Conservation (phyloP, 2,329 filamentous ascomycete species). For the Fusarium sp. region DNA sequence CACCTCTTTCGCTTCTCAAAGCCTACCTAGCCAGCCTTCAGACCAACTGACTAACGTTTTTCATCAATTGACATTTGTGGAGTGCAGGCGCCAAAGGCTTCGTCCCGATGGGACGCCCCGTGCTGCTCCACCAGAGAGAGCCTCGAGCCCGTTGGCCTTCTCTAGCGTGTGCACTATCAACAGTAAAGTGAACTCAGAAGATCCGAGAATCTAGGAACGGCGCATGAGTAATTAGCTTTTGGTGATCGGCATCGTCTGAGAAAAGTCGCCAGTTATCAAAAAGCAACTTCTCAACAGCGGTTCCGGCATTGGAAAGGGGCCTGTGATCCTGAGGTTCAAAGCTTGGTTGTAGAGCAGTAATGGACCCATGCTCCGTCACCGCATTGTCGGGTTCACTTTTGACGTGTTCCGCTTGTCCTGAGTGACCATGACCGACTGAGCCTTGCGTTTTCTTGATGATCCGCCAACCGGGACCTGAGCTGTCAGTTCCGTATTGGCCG, state of each 20-base stretch:
- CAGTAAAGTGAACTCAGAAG: constrained; percentile 14
- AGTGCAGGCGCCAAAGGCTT: constrained; percentile 40
- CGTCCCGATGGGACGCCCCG: constrained; percentile 43
- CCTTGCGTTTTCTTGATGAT: constrained; percentile 12
- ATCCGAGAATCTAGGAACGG: constrained; percentile 5
- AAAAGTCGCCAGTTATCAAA: background rate
- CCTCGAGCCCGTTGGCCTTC: constrained; percentile 27
- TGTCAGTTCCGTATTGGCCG: constrained; percentile 28
- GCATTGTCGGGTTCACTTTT: constrained; percentile 20
- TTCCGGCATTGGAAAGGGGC: constrained; percentile 12
- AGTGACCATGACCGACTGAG: constrained; percentile 6
- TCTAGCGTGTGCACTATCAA: constrained; percentile 27
- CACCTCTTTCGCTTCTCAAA: constrained; percentile 14
- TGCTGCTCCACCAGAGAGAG: constrained; percentile 32
- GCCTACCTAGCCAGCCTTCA: constrained; percentile 19
- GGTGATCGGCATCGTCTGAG: constrained; percentile 20
- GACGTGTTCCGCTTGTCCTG: constrained; percentile 29
- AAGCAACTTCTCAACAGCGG: background rate
- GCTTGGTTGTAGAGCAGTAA: background rate
- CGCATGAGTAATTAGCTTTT: constrained; percentile 19
- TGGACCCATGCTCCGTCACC: constrained; percentile 16
- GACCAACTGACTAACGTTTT: constrained; percentile 12
- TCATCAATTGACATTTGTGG: constrained; percentile 38
- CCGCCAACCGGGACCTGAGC: constrained; percentile 24
- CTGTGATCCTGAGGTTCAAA: background rate